Base-by-base conservation (phyloP, 1,284 basidiomycete genomes). In the Heimioporus punctisporus region DNA sequence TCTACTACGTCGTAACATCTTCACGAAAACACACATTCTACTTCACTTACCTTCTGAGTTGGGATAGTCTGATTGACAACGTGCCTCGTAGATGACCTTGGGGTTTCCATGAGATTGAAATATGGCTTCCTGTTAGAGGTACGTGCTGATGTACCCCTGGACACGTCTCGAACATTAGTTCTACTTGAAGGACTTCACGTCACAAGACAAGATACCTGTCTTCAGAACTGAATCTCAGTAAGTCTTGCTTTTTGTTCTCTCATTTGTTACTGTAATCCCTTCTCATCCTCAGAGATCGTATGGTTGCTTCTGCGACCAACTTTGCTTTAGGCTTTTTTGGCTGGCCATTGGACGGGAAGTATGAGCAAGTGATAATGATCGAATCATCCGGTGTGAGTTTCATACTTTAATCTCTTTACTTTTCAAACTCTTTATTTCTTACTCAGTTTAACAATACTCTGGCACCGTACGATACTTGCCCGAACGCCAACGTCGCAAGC, bases 301-400 rank as follows among this genome's bases (percentile, higher is more conserved):
- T 94, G 91, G 80, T 91, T 26, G 78, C 87, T 28, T 93, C 92
- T 8, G 90, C 91, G 0, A 70, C 89, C 58, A 94, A 95, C 70
- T 94, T 95, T 64, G 92, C 91, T 4, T 76, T 92, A 42, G 93
- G 92, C 1, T 93, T 95, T 79, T 95, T 95, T 65, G 92, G 92
- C 1, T 88, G 88, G 60, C 92, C 93, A 14, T 76, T 86, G 39
- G 83, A 91, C 15, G 82, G 82, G 19, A 85, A 93, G 68, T 95
- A 93, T 64, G 81, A 91, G 50, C 86, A 92, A 66, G 85, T 88
- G 59, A 88, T 93, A 56, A 93, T 86, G 27, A 88, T 45, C 15
- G 92, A 95, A 70, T 80, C 76, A 1, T 23, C 71, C 9, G 83
- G 83, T 17, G 88, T 90, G 66, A 37, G 81, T 70, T 31, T 41